Percentiles rank a stretch among this genome's conserved stretches.
Conservation (phyloP, 768 basidiomycete species). For the Panellus pusillus region DNA sequence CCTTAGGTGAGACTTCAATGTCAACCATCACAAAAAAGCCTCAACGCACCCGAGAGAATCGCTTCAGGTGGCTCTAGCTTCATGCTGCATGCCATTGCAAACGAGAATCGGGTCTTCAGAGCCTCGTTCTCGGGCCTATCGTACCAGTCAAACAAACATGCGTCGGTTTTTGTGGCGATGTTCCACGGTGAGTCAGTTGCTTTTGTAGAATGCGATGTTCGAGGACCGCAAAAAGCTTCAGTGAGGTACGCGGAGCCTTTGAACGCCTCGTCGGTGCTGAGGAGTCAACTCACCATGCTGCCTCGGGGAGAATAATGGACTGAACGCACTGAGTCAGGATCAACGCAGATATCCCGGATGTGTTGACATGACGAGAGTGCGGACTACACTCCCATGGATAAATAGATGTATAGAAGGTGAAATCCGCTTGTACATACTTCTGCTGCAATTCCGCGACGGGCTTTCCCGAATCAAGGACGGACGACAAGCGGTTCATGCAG, state of each 20-base stretch:
- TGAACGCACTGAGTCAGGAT: slow-evolving; percentile 7
- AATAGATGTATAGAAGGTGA: too few species aligned
- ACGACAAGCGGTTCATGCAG: slow-evolving; percentile 36
- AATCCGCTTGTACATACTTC: slow-evolving; percentile 20
- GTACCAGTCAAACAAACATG: slow-evolving; percentile 18
- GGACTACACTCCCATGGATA: slow-evolving; percentile 5
- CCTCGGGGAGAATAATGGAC: too few species aligned
- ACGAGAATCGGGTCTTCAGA: slow-evolving; percentile 8
- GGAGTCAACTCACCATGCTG: too few species aligned
- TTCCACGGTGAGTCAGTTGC: slow-evolving; percentile 20
- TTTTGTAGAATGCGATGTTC: slow-evolving; percentile 5
- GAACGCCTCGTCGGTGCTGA: slow-evolving; percentile 19
- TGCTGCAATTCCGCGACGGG: slow-evolving; percentile 26
- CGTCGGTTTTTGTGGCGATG: slow-evolving; percentile 13
- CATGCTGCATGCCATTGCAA: slow-evolving; percentile 12
- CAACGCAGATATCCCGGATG: slow-evolving; percentile 9
- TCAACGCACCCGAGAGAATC: slow-evolving; percentile 4
- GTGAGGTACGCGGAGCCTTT: slow-evolving; percentile 12
- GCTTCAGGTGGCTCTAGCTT: slow-evolving; percentile 13
- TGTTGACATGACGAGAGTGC: slow-evolving; percentile 11
- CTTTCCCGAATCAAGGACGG: slow-evolving; percentile 32
- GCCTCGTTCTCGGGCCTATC: slow-evolving; percentile 17
- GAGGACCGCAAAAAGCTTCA: slow-evolving; percentile 1
- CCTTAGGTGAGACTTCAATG: not conserved
- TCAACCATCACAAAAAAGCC: not conserved